These are phyloP conservation scores for Tricholomella constricta DNA, from an alignment of 768 basidiomycete genomes.

Conservation along the genomic window DNA sequence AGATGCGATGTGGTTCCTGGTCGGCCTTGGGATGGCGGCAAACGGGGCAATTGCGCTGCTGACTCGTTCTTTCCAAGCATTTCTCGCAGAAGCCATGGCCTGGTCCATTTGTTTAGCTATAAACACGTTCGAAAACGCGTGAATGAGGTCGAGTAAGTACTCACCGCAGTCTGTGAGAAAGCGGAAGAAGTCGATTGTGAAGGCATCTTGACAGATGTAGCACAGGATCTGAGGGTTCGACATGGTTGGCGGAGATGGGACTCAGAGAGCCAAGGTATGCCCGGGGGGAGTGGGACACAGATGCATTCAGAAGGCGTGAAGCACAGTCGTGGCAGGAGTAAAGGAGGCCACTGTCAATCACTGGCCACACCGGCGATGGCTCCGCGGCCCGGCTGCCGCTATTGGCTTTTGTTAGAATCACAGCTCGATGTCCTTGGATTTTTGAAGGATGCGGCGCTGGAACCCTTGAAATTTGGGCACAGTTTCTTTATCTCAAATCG, in stretches of 20 bases:
- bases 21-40: constrained; percentile 9
- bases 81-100: constrained; percentile 18
- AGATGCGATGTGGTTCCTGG: constrained; percentile 12
- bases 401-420: background rate
- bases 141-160: background rate
- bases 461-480: background rate
- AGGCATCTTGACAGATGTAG: constrained; percentile 11
- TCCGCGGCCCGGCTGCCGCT: background rate
- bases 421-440: background rate
- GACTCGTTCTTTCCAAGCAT: constrained; percentile 3
- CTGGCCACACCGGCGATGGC: too few species aligned
- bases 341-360: too few species aligned
- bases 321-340: too few species aligned
- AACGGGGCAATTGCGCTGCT: background rate
- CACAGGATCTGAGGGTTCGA: constrained; percentile 1
- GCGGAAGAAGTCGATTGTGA: constrained; percentile 12
- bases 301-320: too few species aligned
- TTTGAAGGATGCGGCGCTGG: background rate
- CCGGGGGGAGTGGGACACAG: too few species aligned
- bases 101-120: background rate
- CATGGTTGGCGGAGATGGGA: background rate
- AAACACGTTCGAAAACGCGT: background rate
- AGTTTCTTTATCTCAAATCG: background rate
- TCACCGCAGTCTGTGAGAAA: constrained; percentile 15
- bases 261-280: too few species aligned